A percentile compares a stretch with the other conserved stretches of the same genome.
Evolutionary conservation across 2,329 filamentous ascomycete species (phyloP).

Genomic region (Microcera coccophila): DNA sequence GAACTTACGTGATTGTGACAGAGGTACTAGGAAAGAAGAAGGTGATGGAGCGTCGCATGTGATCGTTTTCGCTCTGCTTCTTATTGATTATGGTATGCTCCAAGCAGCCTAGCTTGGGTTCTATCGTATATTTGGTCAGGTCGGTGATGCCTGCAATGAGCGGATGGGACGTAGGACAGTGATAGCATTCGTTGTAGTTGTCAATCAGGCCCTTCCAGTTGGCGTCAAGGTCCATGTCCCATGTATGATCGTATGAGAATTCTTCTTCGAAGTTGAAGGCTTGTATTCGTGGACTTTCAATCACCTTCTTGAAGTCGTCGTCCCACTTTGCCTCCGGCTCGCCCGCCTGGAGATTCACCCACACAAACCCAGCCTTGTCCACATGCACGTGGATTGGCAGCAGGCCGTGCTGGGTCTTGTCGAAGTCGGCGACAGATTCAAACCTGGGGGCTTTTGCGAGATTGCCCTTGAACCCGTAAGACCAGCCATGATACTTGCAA

Average conservation of each 20-base stretch:
- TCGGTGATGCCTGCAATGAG: slow-evolving; percentile 53
- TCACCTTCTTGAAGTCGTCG: slow-evolving; percentile 46
- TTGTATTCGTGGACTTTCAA: slow-evolving; percentile 41
- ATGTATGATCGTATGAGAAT: slow-evolving; percentile 54
- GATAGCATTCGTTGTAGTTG: slow-evolving; percentile 64
- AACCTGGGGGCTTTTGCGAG: slow-evolving; percentile 59
- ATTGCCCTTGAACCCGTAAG: slow-evolving; percentile 54
- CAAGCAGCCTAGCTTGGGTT: slow-evolving; percentile 44
- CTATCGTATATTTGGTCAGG: slow-evolving; percentile 50
- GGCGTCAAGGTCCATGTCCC: slow-evolving; percentile 52
- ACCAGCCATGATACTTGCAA: slow-evolving; percentile 62
- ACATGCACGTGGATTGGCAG: slow-evolving; percentile 51
- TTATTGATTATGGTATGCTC: slow-evolving; percentile 43
- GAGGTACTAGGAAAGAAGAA: slow-evolving; percentile 49
- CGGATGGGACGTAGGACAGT: slow-evolving; percentile 56
- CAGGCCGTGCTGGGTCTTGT: slow-evolving; percentile 51
- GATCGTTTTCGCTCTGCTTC: slow-evolving; percentile 43
- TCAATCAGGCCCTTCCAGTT: slow-evolving; percentile 59
- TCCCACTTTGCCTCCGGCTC: slow-evolving; percentile 47
- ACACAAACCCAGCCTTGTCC: slow-evolving; percentile 53
- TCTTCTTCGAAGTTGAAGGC: slow-evolving; percentile 43
- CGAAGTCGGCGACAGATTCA: slow-evolving; percentile 51
- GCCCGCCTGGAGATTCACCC: slow-evolving; percentile 51
- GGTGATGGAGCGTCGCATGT: slow-evolving; percentile 42
- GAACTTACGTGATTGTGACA: slow-evolving; percentile 45